phyloP scores from a whole-genome alignment of 306 rosid genomes.

The Boehmeria nivea region DNA sequence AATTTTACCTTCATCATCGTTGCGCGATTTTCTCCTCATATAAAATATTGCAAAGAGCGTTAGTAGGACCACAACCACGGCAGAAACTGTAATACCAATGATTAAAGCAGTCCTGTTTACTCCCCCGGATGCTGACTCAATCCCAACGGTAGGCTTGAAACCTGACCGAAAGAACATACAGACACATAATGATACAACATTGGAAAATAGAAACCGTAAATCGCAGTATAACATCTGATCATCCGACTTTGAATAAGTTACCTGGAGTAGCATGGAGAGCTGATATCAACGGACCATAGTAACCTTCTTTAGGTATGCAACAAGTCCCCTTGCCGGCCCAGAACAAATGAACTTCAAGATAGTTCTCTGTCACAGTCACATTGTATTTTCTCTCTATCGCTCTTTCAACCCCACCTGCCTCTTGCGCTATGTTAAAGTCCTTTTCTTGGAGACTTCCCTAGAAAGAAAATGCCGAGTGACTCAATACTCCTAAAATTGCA shows the following conservation, averaged over 20 bases:
- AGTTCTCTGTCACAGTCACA: constrained; percentile 13
- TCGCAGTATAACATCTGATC: not conserved
- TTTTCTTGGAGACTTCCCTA: constrained; percentile 5
- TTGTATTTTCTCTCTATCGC: constrained; percentile 4
- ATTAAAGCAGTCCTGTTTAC: constrained; percentile 11
- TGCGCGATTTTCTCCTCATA: constrained; percentile 4
- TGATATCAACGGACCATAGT: constrained; percentile 14
- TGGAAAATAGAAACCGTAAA: not conserved
- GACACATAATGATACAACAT: not conserved
- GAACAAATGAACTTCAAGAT: constrained; percentile 23
- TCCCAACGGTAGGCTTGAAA: constrained; percentile 19
- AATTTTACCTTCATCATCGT: constrained; percentile 20
- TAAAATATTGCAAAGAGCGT: constrained; percentile 6
- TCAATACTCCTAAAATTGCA: not conserved
- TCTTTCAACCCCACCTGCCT: constrained; percentile 25
- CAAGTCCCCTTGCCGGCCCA: constrained; percentile 31
- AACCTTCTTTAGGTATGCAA: constrained; percentile 19
- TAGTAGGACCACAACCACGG: constrained; percentile 7
- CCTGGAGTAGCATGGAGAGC: constrained; percentile 26
- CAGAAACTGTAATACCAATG: constrained; percentile 15
- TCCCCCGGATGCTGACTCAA: constrained; percentile 8
- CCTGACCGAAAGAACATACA: constrained; percentile 1
- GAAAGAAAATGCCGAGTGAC: not conserved
- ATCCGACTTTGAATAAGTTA: not conserved
- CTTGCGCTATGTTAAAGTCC: constrained; percentile 23